Evolutionary conservation across 2,329 filamentous ascomycete genomes (phyloP), one percentile per base, ranked within the genome.

Genomic region (Aspergillus phoenicis): DNA sequence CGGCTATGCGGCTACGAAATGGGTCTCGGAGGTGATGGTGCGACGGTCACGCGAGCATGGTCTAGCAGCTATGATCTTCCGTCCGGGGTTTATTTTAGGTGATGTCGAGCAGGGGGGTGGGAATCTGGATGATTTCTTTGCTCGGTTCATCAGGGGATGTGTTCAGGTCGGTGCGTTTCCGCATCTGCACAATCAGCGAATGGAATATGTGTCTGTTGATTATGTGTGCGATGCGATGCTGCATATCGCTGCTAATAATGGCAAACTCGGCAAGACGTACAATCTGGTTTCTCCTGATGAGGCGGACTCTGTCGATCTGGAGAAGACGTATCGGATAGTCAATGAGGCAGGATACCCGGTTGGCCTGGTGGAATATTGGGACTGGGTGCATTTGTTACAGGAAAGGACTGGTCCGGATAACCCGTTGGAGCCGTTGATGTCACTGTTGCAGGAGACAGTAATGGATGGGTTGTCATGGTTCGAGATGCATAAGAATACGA

Each of bases 1-100:
- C 1, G 91, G 92, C 4, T 96, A 96, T 68, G 91, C 91, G 1
- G 91, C 95, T 74, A 86, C 85, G 62, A 95, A 96, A 78, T 96
- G 91, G 91, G 88, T 84, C 2, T 82, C 83, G 0, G 85, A 87
- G 69, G 81, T 82, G 62, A 81, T 96, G 54, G 84, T 91, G 13
- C 85, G 89, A 26, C 88, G 90, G 71, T 91, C 91, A 24, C 90
- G 91, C 54, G 80, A 80, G 52, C 84, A 89, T 41, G 91, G 91
- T 7, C 84, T 96, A 0, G 79, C 77, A 2, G 91, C 89, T 8
- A 83, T 86, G 24, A 85, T 95, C 41, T 82, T 95, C 47, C 85
- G 92, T 2, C 88, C 92, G 0, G 91, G 92, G 7, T 96, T 96
- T 71, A 86, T 95, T 47, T 82, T 89, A 3, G 92, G 91, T 3